phyloP scores from a whole-genome alignment of 148 eudicot genomes.

The Vaccinium macrocarpon region DNA sequence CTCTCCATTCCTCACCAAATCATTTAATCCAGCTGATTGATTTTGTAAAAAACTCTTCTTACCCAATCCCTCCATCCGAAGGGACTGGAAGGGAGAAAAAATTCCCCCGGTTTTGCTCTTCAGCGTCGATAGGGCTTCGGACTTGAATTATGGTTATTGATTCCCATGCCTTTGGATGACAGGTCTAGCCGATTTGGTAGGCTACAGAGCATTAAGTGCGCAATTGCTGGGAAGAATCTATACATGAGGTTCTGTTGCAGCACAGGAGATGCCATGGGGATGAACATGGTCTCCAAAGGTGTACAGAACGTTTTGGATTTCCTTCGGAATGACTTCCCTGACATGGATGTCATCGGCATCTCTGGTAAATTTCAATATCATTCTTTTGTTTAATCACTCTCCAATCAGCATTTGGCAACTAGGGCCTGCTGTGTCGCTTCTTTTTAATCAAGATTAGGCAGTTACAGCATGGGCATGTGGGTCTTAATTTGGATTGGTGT shows the following conservation, averaged over 20 bases:
- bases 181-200: conserved; percentile 85
- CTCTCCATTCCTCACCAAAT: background rate
- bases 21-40: background rate
- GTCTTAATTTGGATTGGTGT: background rate
- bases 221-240: conserved; percentile 76
- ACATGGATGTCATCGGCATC: conserved; percentile 84
- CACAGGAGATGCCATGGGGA: conserved; percentile 95
- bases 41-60: background rate
- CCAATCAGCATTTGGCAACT: background rate
- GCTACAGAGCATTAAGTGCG: conserved; percentile 62
- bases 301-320: conserved; percentile 79
- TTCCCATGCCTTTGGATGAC: conserved; percentile 12
- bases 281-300: conserved; percentile 97
- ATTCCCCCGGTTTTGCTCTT: background rate
- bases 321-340: conserved; percentile 68
- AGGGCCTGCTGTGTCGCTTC: background rate
- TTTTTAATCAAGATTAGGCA: background rate
- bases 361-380: conserved; percentile 38
- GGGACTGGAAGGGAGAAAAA: background rate
- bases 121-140: background rate
- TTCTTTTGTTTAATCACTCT: background rate
- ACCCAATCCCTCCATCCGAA: background rate
- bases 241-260: conserved; percentile 72
- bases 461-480: background rate
- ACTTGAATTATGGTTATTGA: background rate